Evolutionary conservation across 371 early-diverging fungal species (phyloP), one percentile per base, ranked within the genome.

Genomic region (Mucor circinelloides): DNA sequence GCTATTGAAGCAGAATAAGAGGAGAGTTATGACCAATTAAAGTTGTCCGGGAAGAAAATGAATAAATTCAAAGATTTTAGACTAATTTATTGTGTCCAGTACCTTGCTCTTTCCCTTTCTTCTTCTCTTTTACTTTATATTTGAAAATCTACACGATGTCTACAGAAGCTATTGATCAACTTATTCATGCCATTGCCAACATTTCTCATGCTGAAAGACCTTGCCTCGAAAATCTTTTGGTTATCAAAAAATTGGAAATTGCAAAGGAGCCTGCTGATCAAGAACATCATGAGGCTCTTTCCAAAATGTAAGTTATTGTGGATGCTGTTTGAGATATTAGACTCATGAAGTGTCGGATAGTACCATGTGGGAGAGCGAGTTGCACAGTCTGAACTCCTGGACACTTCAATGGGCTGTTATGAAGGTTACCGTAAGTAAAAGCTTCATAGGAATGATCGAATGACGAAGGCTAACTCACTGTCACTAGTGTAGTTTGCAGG

Each of bases 191-290:
- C 55, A 67, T 79, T 69, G 76, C 83, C 54, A 77, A 74, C 27
- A 32, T 83, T 42, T 56, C 73, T 34, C 83, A 83, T 61, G 72
- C 77, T 3, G 80, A 80, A 48, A 64, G 69, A 36, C 79, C 81
- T 60, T 75, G 66, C 34, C 64, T 75, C 10, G 70, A 77, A 48
- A 69, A 68, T 36, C 60, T 66, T 7, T 55, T 76, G n/a, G 50
- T 32, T 12, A 54, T 78, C 15, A 70, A 73, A 12, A 75, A 77
- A 44, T 27, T 82, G 2, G 58, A 73, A 40, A 66, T 72, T 4
- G 70, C 67, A 23, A 70, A 71, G 27, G 74, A 73, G 27, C 83
- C 83, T 30, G 17, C 71, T 15, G 79, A 80, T 44, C 72, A 66
- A 28, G 74, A 67, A 13, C 52, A 71, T 0, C 36, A 62, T 8